A percentile compares a stretch with the other conserved stretches of the same genome.
phyloP scores from a whole-genome alignment of 306 rosid species.

The Medicago arabica region DNA sequence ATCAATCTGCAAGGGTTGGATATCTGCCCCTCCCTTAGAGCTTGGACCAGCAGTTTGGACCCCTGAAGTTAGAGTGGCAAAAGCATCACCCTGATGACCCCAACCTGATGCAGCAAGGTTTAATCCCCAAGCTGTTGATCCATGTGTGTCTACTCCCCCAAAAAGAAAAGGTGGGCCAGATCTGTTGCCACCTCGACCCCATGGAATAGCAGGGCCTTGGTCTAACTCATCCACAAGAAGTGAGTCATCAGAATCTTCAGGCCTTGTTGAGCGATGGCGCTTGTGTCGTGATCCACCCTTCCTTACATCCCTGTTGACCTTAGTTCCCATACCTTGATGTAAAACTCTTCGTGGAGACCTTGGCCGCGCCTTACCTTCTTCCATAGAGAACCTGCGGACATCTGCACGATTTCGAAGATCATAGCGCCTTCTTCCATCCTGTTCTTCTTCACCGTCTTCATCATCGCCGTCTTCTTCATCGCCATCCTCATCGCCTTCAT shows the following conservation, averaged over 20 bases:
- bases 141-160: constrained; percentile 92
- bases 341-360: constrained; percentile 93
- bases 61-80: constrained; percentile 83
- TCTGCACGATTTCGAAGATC: constrained; percentile 96
- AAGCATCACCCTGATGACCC: constrained; percentile 97
- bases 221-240: constrained; percentile 97
- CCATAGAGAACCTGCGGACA: constrained; percentile 84
- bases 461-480: constrained; percentile 75
- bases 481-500: constrained; percentile 63
- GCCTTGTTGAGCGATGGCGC: constrained; percentile 81
- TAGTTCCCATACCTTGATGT: constrained; percentile 92
- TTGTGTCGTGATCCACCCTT: constrained; percentile 91
- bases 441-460: constrained; percentile 88
- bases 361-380: constrained; percentile 75
- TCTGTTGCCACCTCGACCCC: constrained; percentile 91
- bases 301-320: constrained; percentile 88
- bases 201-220: constrained; percentile 93
- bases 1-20: constrained; percentile 96
- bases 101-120: constrained; percentile 98
- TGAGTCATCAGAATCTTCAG: constrained; percentile 97
- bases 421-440: constrained; percentile 88
- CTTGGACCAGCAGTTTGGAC: constrained; percentile 99
- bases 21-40: constrained; percentile 99
- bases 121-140: constrained; percentile 88
- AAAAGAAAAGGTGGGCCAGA: constrained; percentile 94